Evolutionary conservation across 2,329 filamentous ascomycete genomes (phyloP).

Genomic region (Zelopaecilomyces penicillatus): DNA sequence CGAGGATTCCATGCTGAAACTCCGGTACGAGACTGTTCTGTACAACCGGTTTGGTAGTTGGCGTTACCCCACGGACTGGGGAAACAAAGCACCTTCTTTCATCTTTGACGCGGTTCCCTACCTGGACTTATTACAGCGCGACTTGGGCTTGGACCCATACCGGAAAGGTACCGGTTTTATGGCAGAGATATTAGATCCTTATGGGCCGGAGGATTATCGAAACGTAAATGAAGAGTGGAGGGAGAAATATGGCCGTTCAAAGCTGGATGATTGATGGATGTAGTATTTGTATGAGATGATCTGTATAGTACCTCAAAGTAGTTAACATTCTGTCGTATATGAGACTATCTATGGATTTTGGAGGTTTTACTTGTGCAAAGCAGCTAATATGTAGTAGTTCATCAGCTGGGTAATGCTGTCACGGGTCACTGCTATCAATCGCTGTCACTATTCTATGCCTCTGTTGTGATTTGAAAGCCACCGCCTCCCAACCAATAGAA

Average conservation of each 20-base stretch:
- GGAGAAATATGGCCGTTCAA: constrained; percentile 7
- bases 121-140: constrained; percentile 56
- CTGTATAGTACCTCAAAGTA: no score
- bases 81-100: constrained; percentile 56
- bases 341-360: no score
- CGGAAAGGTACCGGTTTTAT: constrained; percentile 44
- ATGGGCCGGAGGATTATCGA: constrained; percentile 51
- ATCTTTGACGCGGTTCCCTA: constrained; percentile 72
- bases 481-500: no score
- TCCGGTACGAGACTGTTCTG: constrained; percentile 50
- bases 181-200: constrained; percentile 46
- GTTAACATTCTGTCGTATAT: no score
- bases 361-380: no score
- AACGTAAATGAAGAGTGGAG: constrained; percentile 46
- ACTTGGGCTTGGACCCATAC: constrained; percentile 52
- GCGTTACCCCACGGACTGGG: constrained; percentile 60
- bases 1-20: constrained; percentile 27
- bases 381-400: no score
- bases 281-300: no score
- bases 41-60: constrained; percentile 61
- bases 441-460: no score
- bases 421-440: no score
- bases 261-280: not conserved
- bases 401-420: no score
- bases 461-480: no score